phyloP scores from a whole-genome alignment of 1,284 basidiomycete genomes.

The Pyrrhoderma lamaoense region DNA sequence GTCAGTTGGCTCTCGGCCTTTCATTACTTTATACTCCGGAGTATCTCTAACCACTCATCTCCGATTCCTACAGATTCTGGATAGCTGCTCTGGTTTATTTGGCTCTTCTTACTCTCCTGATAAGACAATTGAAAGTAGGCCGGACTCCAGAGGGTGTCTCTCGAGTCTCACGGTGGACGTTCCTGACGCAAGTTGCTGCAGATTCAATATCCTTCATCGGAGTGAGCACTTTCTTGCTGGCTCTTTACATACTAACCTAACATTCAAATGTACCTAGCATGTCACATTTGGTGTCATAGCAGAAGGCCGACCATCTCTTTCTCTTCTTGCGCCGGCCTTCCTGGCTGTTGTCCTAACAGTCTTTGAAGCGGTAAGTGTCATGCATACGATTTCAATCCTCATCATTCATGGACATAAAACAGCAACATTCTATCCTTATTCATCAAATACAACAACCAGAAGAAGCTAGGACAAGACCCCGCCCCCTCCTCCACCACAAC shows the following conservation, averaged over 20 bases:
- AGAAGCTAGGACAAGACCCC: conserved; percentile 32
- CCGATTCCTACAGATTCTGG: conserved; percentile 56
- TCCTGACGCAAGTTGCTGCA: conserved; percentile 67
- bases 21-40: background rate
- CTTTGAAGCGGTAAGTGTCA: conserved; percentile 57
- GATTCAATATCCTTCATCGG: conserved; percentile 80
- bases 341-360: conserved; percentile 64
- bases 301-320: conserved; percentile 70
- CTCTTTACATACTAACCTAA: background rate
- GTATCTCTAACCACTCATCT: no score
- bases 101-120: conserved; percentile 55
- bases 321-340: conserved; percentile 77
- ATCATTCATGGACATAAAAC: background rate
- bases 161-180: conserved; percentile 74
- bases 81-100: conserved; percentile 63
- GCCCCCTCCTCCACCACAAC: conserved; percentile 22
- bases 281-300: conserved; percentile 79
- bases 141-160: conserved; percentile 74
- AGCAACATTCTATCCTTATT: conserved; percentile 81
- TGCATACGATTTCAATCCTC: background rate
- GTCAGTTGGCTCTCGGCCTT: conserved; percentile 36
- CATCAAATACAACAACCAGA: conserved; percentile 81
- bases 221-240: conserved; percentile 25
- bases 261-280: conserved; percentile 35
- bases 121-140: conserved; percentile 65